Evolutionary conservation across 805 yeast species (phyloP).

Genomic region (Metschnikowia noctiluminum): DNA sequence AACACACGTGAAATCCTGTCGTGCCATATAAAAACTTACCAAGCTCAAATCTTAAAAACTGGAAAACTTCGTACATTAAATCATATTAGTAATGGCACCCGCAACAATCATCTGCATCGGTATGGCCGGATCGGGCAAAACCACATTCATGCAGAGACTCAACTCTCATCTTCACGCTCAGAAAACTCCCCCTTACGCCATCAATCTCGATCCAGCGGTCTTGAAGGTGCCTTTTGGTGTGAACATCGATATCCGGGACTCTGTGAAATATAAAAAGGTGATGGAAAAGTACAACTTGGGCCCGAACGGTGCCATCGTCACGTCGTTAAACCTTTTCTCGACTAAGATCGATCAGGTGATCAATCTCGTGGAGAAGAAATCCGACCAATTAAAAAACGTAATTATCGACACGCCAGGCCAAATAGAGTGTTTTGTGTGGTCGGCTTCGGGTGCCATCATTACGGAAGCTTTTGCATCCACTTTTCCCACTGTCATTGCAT

Average conservation of each 20-base stretch:
- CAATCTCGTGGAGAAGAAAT: conserved; percentile 74
- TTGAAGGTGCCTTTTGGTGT: conserved; percentile 89
- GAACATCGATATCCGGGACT: conserved; percentile 93
- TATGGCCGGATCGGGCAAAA: conserved; percentile 79
- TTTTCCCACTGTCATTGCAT: conserved; percentile 93
- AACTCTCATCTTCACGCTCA: conserved; percentile 81
- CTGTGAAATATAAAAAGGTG: conserved; percentile 91
- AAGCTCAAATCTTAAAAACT: neutral
- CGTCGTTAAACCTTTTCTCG: conserved; percentile 85
- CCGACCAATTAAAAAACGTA: conserved; percentile 56
- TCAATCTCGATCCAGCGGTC: conserved; percentile 96
- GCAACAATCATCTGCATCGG: conserved; percentile 45
- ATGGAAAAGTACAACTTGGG: conserved; percentile 95
- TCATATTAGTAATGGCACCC: conserved; percentile 13
- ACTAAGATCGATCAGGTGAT: conserved; percentile 97
- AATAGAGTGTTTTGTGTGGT: conserved; percentile 97
- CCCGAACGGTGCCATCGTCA: conserved; percentile 98
- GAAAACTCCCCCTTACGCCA: conserved; percentile 79
- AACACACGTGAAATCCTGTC: neutral
- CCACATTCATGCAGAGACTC: conserved; percentile 94
- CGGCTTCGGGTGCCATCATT: conserved; percentile 94
- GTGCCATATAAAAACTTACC: neutral
- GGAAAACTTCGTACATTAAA: neutral
- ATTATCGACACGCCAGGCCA: conserved; percentile 98
- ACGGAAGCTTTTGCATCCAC: conserved; percentile 96